phyloP scores from a whole-genome alignment of 208 protist genomes.

The Acanthamoeba lenticulata region DNA sequence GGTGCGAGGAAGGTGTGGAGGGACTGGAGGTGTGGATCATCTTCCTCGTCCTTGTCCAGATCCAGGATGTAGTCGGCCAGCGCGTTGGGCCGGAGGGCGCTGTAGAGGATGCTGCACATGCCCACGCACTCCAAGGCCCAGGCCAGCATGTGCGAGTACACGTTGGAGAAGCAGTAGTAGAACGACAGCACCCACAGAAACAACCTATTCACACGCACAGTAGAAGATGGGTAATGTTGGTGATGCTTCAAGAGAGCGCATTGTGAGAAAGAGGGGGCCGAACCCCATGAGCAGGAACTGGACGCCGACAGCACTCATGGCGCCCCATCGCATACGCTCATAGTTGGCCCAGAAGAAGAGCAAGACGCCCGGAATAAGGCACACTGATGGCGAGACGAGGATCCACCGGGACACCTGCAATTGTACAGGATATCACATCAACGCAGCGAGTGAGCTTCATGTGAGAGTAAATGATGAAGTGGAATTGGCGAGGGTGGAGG shows the following conservation, averaged over 20 bases:
- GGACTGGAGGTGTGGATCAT: not conserved
- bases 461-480: not conserved
- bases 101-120: constrained; percentile 51
- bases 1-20: constrained; percentile 18
- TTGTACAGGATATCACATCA: not conserved
- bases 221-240: not conserved
- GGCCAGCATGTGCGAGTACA: constrained; percentile 56
- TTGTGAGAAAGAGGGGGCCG: not conserved
- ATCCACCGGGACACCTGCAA: constrained; percentile 18
- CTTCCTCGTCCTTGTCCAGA: not conserved
- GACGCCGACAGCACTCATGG: not conserved
- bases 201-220: not conserved
- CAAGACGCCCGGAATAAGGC: constrained; percentile 2
- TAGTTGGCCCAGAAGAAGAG: constrained; percentile 1
- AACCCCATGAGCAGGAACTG: constrained; percentile 26
- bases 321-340: constrained; percentile 35
- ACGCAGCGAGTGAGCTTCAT: not conserved
- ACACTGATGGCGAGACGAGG: not conserved
- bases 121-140: constrained; percentile 6
- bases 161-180: constrained; percentile 58
- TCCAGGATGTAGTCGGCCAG: constrained; percentile 19
- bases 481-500: not conserved
- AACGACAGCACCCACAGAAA: constrained; percentile 35
- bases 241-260: not conserved
- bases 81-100: constrained; percentile 21